Base-by-base conservation (phyloP, 2,329 filamentous ascomycete genomes). In the Hansfordia pulvinata region DNA sequence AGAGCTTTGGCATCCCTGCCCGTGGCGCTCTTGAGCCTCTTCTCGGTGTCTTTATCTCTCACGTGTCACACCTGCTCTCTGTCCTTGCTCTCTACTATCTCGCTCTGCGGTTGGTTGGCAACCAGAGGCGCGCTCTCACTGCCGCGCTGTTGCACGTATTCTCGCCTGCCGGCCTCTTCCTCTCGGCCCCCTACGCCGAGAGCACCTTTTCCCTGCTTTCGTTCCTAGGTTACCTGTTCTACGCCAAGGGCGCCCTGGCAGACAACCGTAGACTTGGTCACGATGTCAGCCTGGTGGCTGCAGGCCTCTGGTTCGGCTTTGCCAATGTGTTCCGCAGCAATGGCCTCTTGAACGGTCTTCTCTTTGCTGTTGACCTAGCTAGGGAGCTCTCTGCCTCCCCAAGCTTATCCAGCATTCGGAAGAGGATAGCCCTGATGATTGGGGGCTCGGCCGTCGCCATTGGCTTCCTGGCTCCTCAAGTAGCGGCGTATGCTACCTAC, bases 151-250 rank as follows among this genome's bases (percentile, higher is more conserved):
- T 96, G 25, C 84, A 96, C 49, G 66, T 93, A 29, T 45, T 96
- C 25, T 90, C 82, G 0, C 88, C 90, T 0, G 90, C 81, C 0
- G 88, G 88, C 1, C 54, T 94, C 3, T 96, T 98, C 46, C 67
- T 98, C 11, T 86, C 79, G 0, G 78, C 86, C 0, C 84, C 88
- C 0, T 93, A 90, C 49, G 67, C 73, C 8, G 90, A 98, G 55
- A 73, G 79, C 35, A 50, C 76, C 0, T 94, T 85, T 50, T 75
- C 88, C 0, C 60, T 81, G 13, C 58, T 93, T 18, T 80, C 79
- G 20, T 82, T 94, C 41, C 39, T 63, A 1, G 90, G 84, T 1
- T 75, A 74, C 41, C 62, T 80, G 17, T 48, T 78, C 25, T 90
- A 88, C 46, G 67, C 69, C 2, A 59, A 62, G 23, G 60, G 61